phyloP scores from a whole-genome alignment of 2,329 filamentous ascomycete genomes.

The Trichoderma oligosporum region DNA sequence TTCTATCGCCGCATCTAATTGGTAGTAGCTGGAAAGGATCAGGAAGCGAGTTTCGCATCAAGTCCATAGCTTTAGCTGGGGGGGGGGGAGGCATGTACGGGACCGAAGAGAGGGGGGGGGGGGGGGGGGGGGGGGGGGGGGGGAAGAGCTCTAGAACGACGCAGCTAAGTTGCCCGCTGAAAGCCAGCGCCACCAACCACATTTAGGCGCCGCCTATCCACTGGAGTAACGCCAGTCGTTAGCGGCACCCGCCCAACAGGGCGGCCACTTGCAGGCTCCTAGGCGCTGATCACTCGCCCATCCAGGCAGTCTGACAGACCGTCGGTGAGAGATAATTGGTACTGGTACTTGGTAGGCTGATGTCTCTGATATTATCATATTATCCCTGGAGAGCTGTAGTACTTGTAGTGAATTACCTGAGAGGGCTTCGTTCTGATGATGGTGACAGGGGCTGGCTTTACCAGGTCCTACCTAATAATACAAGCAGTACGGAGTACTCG shows the following conservation, averaged over 20 bases:
- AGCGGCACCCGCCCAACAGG: conserved; percentile 12
- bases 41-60: background rate
- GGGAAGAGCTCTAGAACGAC: conserved; percentile 1
- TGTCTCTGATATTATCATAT: conserved; percentile 2
- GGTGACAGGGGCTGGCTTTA: conserved; percentile 14
- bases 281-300: too few relatives aligned
- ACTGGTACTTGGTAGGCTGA: too few relatives aligned
- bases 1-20: conserved; percentile 7
- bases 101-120: too few relatives aligned
- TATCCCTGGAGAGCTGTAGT: conserved; percentile 14
- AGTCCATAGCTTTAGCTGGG: too few relatives aligned
- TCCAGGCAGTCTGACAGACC: too few relatives aligned
- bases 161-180: background rate
- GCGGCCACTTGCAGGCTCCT: too few relatives aligned
- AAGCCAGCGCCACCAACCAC: background rate
- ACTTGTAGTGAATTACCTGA: background rate
- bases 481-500: too few relatives aligned
- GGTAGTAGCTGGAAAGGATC: background rate
- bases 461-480: too few relatives aligned
- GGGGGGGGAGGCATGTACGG: too few relatives aligned
- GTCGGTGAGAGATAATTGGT: conserved; percentile 24
- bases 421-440: too few relatives aligned
- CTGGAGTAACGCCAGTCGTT: conserved; percentile 3
- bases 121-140: too few relatives aligned
- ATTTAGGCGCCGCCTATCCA: conserved; percentile 6